These are phyloP conservation scores for Cavenderia fasciculata DNA, from an alignment of 78 protist species.

Conservation along the genomic window DNA sequence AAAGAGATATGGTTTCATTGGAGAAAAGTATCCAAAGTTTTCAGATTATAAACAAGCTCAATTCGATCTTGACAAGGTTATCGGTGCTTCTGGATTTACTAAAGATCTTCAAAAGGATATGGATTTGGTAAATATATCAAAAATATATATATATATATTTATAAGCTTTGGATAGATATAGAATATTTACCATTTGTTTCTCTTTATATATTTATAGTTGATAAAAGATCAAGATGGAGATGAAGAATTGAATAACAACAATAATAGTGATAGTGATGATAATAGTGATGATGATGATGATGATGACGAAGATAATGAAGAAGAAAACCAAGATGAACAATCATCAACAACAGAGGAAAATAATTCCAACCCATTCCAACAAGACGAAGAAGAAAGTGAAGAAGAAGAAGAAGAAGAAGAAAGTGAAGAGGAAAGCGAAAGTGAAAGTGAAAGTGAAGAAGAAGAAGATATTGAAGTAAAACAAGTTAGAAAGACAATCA, in stretches of 20 bases:
- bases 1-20: conserved; percentile 70
- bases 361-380: not conserved
- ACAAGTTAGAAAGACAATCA: conserved; percentile 6
- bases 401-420: conserved; percentile 5
- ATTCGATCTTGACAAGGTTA: conserved; percentile 4
- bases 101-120: conserved; percentile 45
- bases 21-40: conserved; percentile 61
- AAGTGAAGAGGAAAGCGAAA: not conserved
- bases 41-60: conserved; percentile 14
- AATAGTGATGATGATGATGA: conserved; percentile 21
- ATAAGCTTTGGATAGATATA: not conserved
- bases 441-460: not conserved
- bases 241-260: conserved; percentile 7
- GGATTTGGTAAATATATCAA: conserved; percentile 14
- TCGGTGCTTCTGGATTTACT: conserved; percentile 55
- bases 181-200: not conserved
- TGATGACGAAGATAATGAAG: not conserved
- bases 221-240: conserved; percentile 12
- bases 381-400: conserved; percentile 23
- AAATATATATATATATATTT: no score
- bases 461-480: conserved; percentile 3
- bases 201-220: not conserved
- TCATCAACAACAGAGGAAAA: not conserved
- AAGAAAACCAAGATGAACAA: not conserved
- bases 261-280: not conserved